phyloP scores from a whole-genome alignment of 2,329 filamentous ascomycete species.

The Sclerotinia sclerotiorum region DNA sequence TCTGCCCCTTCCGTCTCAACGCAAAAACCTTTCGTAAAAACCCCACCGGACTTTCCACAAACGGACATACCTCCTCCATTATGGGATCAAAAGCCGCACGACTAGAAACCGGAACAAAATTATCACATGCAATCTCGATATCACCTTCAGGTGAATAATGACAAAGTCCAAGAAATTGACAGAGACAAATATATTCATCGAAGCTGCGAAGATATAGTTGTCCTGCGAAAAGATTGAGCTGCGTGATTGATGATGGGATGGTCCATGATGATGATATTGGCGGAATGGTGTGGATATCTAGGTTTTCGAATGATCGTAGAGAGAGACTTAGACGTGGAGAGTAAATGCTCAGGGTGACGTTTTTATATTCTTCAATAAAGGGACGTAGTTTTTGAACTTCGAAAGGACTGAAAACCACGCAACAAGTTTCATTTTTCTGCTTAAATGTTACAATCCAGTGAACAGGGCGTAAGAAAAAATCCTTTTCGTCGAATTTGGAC shows the following conservation, averaged over 20 bases:
- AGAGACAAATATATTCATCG: slow-evolving; percentile 54
- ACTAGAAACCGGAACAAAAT: slow-evolving; percentile 38
- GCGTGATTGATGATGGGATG: slow-evolving; percentile 38
- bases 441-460: slow-evolving; percentile 52
- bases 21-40: slow-evolving; percentile 45
- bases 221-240: slow-evolving; percentile 67
- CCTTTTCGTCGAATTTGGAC: slow-evolving; percentile 29
- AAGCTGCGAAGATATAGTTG: slow-evolving; percentile 61
- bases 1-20: slow-evolving; percentile 43
- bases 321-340: slow-evolving; percentile 46
- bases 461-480: slow-evolving; percentile 53
- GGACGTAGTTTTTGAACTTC: slow-evolving; percentile 57
- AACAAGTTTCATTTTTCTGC: slow-evolving; percentile 22
- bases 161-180: slow-evolving; percentile 53
- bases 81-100: slow-evolving; percentile 16
- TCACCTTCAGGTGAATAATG: slow-evolving; percentile 30
- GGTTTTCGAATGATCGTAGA: slow-evolving; percentile 46
- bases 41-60: slow-evolving; percentile 44
- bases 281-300: slow-evolving; percentile 48
- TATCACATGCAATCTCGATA: slow-evolving; percentile 37
- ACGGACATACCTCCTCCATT: slow-evolving; percentile 30
- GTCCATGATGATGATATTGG: slow-evolving; percentile 26
- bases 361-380: slow-evolving; percentile 40
- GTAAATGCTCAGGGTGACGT: slow-evolving; percentile 53
- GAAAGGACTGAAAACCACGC: slow-evolving; percentile 57